Conservation (phyloP, 306 rosid genomes). For the Pterocarpus santalinus region DNA sequence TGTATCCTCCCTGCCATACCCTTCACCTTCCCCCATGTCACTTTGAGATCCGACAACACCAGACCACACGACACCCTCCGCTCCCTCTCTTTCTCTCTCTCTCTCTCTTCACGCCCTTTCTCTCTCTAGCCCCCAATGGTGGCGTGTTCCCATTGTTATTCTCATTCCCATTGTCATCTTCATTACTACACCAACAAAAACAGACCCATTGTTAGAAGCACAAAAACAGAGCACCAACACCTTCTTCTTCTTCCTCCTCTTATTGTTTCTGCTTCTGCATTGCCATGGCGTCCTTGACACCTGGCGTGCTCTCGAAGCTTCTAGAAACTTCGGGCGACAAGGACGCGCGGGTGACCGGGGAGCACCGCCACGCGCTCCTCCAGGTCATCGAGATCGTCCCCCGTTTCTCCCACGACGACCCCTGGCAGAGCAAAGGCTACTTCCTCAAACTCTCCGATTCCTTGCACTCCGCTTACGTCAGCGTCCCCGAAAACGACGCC, state of each 20-base stretch:
- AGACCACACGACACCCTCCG: too few species aligned
- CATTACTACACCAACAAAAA: not conserved
- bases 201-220: not conserved
- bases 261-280: not conserved
- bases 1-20: constrained; percentile 46
- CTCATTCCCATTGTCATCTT: not conserved
- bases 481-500: constrained; percentile 61
- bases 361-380: constrained; percentile 76
- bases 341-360: constrained; percentile 56
- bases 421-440: constrained; percentile 70
- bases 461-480: constrained; percentile 67
- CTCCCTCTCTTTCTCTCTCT: not conserved
- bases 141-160: not conserved
- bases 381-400: constrained; percentile 81
- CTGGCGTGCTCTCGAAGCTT: constrained; percentile 78
- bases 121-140: not conserved
- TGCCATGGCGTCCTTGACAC: constrained; percentile 79
- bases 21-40: constrained; percentile 50
- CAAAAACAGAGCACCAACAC: not conserved
- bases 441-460: constrained; percentile 83
- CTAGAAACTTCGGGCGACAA: constrained; percentile 62
- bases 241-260: not conserved
- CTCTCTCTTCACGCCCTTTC: not conserved
- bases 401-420: constrained; percentile 53
- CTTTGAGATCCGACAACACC: constrained; percentile 58